Base-by-base conservation (phyloP, 768 basidiomycete species). In the Austroboletus eburneus region DNA sequence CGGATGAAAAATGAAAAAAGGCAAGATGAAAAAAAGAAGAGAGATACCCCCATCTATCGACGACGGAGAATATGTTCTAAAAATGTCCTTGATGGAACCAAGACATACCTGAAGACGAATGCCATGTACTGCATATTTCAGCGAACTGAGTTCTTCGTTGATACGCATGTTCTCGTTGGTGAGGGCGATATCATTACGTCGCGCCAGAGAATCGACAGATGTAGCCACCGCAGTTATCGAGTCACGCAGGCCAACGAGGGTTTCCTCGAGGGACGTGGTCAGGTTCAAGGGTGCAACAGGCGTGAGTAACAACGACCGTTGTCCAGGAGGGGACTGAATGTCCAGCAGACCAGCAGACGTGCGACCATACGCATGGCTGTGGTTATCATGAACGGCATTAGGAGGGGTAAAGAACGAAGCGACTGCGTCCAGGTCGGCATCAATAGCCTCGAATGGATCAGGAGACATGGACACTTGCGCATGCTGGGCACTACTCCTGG, bases 81-180 rank as follows among this genome's bases (percentile, higher is more conserved):
- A 48, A 46, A 32, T 32, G 41, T 36, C 27, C 2, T 27, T 2
- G 21, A 21, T 45, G 55, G 46, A 43, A 41, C 42, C 12, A 30
- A 30, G 22, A 66, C 76, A 12, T 46, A 87, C 82, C 78, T 90
- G 88, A 74, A 91, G 85, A 45, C 88, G 73, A 38, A 91, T 63
- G 2, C 87, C 88, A 52, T 90, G 85, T 35, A 90, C 71, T 42
- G 74, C 79, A 20, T 77, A 83, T 42, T 83, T 75, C 40, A 91
- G 57, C 18, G 81, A 79, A 55, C 80, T 78, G 25, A 87, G 72
- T 60, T 91, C 88, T 54, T 91, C 88, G 36, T 79, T 81, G 49
- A 84, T 66, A 50, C 87, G 71, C 58, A 86, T 72, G 38, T 78
- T 77, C 63, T 91, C 88, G 53, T 87, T 85, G 18, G 79, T 74